phyloP scores from a whole-genome alignment of 2,329 filamentous ascomycete species.

The Penicillium frequentans region DNA sequence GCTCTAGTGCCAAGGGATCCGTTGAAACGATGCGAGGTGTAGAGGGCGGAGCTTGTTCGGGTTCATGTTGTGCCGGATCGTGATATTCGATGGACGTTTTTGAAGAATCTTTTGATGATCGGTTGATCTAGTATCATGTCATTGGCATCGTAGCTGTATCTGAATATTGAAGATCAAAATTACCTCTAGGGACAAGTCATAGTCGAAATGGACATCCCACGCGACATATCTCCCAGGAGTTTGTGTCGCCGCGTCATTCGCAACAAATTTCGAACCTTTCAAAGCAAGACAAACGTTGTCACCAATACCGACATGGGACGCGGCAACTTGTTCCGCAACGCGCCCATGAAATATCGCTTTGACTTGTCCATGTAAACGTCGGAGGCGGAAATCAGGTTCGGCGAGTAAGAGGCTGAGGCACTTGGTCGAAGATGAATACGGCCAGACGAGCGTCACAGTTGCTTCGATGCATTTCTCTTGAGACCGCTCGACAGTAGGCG shows the following conservation, averaged over 20 bases:
- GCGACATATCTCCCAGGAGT: conserved; percentile 59
- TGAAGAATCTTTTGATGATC: conserved; percentile 16
- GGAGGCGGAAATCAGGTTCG: conserved; percentile 79
- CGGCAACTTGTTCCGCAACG: conserved; percentile 68
- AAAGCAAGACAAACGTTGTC: conserved; percentile 72
- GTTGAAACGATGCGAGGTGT: conserved; percentile 25
- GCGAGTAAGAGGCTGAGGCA: conserved; percentile 77
- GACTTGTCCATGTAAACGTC: conserved; percentile 75
- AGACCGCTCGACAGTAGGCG: conserved; percentile 32
- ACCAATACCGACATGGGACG: conserved; percentile 70
- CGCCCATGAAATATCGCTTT: conserved; percentile 72
- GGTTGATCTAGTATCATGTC: conserved; percentile 24
- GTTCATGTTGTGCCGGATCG: conserved; percentile 14
- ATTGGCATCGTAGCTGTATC: conserved; percentile 1
- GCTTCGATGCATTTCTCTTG: conserved; percentile 56
- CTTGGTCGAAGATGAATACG: conserved; percentile 75
- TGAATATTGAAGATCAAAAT: not conserved
- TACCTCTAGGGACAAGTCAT: conserved; percentile 40
- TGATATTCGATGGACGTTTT: not conserved
- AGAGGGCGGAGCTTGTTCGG: conserved; percentile 21
- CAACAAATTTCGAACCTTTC: conserved; percentile 65
- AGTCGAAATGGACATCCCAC: conserved; percentile 56
- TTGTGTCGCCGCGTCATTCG: conserved; percentile 51
- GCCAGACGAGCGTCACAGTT: conserved; percentile 84
- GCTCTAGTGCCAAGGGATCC: conserved; percentile 29